Conservation (phyloP, 2,329 filamentous ascomycete species). For the Emmonsiellopsis sp. region DNA sequence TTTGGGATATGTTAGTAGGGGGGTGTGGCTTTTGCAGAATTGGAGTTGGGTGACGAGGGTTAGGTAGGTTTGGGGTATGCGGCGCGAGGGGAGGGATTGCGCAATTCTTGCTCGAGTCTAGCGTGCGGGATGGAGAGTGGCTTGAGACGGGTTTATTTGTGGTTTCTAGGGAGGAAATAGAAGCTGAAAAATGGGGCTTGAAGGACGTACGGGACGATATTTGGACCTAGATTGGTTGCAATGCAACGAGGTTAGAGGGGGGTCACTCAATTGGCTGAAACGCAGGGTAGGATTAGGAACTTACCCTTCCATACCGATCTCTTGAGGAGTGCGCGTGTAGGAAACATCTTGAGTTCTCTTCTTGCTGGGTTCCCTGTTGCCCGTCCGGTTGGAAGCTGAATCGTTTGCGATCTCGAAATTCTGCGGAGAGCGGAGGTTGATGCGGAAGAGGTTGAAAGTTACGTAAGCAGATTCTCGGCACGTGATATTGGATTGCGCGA, state of each 20-base stretch:
- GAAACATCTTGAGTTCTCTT: slow-evolving; percentile 47
- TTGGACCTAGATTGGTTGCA: slow-evolving; percentile 45
- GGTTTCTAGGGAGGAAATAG: slow-evolving; percentile 2
- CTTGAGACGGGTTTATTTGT: too few species aligned
- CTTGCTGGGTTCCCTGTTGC: neutral
- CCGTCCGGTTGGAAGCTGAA: neutral
- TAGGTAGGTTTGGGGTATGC: too few species aligned
- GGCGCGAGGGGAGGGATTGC: too few species aligned
- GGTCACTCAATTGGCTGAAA: slow-evolving; percentile 5
- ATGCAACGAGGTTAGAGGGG: slow-evolving; percentile 8
- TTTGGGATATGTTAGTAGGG: neutral
- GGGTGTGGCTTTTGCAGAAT: neutral
- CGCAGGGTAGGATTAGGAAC: slow-evolving; percentile 6
- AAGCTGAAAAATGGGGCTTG: neutral
- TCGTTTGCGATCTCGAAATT: neutral
- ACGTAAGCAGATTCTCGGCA: too few species aligned
- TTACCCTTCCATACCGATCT: slow-evolving; percentile 85
- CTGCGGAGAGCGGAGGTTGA: too few species aligned
- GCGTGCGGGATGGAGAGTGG: too few species aligned
- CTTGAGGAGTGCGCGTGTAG: slow-evolving; percentile 57
- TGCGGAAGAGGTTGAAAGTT: too few species aligned
- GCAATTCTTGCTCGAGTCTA: too few species aligned
- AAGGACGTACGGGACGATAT: slow-evolving; percentile 58
- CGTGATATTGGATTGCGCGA: too few species aligned
- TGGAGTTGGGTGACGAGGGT: neutral